Conservation (phyloP, 1,284 basidiomycete genomes). For the Marasmius tenuissimus region DNA sequence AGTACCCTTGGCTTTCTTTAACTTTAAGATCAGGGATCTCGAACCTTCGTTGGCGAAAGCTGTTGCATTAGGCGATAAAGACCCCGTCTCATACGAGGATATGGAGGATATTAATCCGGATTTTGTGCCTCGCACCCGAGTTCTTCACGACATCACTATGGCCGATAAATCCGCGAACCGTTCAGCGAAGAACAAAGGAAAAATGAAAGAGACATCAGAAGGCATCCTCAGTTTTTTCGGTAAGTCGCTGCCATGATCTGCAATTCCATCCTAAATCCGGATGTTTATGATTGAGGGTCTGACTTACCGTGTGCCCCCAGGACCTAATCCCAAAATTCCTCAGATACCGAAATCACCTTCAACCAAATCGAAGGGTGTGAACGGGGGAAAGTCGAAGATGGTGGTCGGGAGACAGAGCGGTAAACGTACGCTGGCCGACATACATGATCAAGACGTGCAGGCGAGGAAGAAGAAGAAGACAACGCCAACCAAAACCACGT, state of each 20-base stretch:
- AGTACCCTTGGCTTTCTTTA: slow-evolving; percentile 7
- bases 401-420: slow-evolving; percentile 63
- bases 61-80: slow-evolving; percentile 75
- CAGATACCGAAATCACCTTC: slow-evolving; percentile 26
- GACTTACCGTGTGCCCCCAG: slow-evolving; percentile 31
- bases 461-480: slow-evolving; percentile 47
- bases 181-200: slow-evolving; percentile 39
- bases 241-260: slow-evolving; percentile 33
- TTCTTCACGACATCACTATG: slow-evolving; percentile 26
- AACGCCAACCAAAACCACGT: slow-evolving; percentile 19
- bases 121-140: slow-evolving; percentile 48
- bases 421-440: slow-evolving; percentile 68
- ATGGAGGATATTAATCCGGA: slow-evolving; percentile 82
- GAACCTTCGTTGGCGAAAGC: slow-evolving; percentile 58
- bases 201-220: slow-evolving; percentile 34
- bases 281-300: not conserved
- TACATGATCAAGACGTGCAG: slow-evolving; percentile 63
- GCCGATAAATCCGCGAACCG: slow-evolving; percentile 18
- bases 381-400: slow-evolving; percentile 21
- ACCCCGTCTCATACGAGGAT: slow-evolving; percentile 72
- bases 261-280: slow-evolving; percentile 14
- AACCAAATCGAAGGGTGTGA: slow-evolving; percentile 25
- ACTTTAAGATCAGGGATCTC: slow-evolving; percentile 46
- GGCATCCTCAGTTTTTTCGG: slow-evolving; percentile 66
- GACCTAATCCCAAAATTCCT: slow-evolving; percentile 47